Evolutionary conservation across 2,329 filamentous ascomycete genomes (phyloP).

Genomic region (Fusarium burgessii): DNA sequence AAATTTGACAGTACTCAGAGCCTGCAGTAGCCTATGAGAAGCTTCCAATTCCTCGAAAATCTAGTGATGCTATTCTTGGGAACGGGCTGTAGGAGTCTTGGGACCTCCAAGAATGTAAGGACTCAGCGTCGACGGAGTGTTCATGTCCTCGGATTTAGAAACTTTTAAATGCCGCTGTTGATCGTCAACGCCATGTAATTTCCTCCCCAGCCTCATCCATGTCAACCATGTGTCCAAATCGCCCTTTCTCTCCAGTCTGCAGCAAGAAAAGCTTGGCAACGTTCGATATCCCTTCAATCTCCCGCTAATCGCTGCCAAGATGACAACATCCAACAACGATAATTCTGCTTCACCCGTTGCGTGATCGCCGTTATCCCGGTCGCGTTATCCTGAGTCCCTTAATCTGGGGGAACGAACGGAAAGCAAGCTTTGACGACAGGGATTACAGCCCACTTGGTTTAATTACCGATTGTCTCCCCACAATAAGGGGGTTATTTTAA

Average conservation of each 20-base stretch:
- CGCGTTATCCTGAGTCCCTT: constrained; percentile 11
- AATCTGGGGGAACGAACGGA: constrained; percentile 28
- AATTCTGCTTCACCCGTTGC: constrained; percentile 10
- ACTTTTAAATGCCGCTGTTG: background rate
- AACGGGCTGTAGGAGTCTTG: background rate
- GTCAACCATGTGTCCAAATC: constrained; percentile 18
- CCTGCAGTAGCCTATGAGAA: background rate
- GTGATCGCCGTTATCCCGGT: constrained; percentile 27
- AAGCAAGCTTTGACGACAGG: constrained; percentile 1
- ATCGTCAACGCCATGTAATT: constrained; percentile 7
- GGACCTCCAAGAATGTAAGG: background rate
- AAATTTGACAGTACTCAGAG: background rate
- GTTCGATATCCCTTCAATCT: background rate
- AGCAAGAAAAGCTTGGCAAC: constrained; percentile 17
- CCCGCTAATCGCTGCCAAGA: constrained; percentile 19
- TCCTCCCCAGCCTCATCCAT: constrained; percentile 17
- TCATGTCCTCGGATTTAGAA: background rate
- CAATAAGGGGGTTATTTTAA: constrained; percentile 24
- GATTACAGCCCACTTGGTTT: constrained; percentile 41
- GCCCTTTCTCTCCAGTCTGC: background rate
- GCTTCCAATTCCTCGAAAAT: background rate
- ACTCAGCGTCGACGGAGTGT: background rate
- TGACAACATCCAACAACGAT: background rate
- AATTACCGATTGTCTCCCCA: constrained; percentile 41
- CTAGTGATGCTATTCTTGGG: background rate